These are phyloP conservation scores for Adansonia grandidieri DNA, from an alignment of 441 rosid species.

Conservation along the genomic window DNA sequence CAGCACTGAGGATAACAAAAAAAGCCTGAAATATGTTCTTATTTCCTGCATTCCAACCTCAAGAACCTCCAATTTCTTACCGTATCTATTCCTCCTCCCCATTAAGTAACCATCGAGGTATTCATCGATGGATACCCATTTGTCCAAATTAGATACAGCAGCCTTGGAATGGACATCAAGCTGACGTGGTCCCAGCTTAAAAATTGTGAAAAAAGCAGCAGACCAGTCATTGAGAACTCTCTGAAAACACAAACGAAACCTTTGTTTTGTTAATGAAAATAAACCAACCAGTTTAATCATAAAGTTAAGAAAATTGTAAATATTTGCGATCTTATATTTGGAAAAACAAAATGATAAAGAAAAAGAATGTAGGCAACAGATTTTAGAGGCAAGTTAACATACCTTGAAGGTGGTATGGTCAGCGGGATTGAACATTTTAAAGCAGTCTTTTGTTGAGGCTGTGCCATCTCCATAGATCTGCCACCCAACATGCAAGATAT, in stretches of 20 bases:
- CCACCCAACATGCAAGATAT: constrained; percentile 18
- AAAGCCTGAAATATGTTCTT: constrained; percentile 94
- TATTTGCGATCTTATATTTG: background rate
- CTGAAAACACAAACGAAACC: constrained; percentile 50
- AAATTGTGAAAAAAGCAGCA: constrained; percentile 78
- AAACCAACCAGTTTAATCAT: background rate
- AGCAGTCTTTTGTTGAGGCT: constrained; percentile 82
- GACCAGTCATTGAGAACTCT: constrained; percentile 95
- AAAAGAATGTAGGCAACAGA: background rate
- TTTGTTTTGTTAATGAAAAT: background rate
- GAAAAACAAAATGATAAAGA: background rate
- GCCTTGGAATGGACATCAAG: constrained; percentile 49
- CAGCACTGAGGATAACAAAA: constrained; percentile 82
- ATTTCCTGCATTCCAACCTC: constrained; percentile 98
- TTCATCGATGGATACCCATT: constrained; percentile 90
- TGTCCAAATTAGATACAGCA: constrained; percentile 41
- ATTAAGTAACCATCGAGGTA: constrained; percentile 90
- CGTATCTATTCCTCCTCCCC: constrained; percentile 85
- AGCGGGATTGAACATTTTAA: constrained; percentile 96
- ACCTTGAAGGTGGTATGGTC: constrained; percentile 81
- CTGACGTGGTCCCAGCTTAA: constrained; percentile 64
- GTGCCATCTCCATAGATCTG: constrained; percentile 89
- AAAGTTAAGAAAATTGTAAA: background rate
- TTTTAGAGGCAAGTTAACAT: constrained; percentile 27
- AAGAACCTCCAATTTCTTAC: constrained; percentile 86